A percentile compares a stretch with the other conserved stretches of the same genome.
Conservation (phyloP, 805 yeast species). For the Trichomonascus vanleenenianus region DNA sequence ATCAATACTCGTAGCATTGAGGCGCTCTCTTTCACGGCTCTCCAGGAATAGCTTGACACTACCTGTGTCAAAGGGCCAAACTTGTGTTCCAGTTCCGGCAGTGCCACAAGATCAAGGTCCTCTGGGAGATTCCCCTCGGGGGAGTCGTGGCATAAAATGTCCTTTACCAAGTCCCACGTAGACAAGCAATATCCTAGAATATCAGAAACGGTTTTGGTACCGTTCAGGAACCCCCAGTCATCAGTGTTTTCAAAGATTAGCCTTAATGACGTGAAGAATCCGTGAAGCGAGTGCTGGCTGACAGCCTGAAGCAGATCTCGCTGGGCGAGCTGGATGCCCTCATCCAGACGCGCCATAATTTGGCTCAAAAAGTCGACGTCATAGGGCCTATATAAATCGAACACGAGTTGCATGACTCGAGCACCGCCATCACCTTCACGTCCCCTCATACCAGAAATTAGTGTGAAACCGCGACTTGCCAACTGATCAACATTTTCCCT, state of each 20-base stretch:
- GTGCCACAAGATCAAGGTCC: conserved; percentile 22
- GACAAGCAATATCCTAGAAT: no score
- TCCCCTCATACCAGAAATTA: conserved; percentile 36
- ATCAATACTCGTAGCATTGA: conserved; percentile 43
- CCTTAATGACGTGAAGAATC: conserved; percentile 54
- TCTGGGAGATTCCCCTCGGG: conserved; percentile 59
- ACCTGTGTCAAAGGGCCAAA: conserved; percentile 34
- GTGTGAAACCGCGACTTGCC: conserved; percentile 18
- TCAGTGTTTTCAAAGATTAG: conserved; percentile 34
- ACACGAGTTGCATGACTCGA: conserved; percentile 47
- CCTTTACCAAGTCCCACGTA: conserved; percentile 39
- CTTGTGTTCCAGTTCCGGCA: conserved; percentile 19
- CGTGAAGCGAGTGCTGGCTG: conserved; percentile 51
- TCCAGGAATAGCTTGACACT: conserved; percentile 67
- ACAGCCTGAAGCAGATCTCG: conserved; percentile 37
- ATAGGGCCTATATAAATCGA: conserved; percentile 26
- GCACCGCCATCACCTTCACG: conserved; percentile 80
- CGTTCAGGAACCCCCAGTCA: conserved; percentile 1
- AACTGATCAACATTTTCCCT: conserved; percentile 20
- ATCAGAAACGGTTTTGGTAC: conserved; percentile 13
- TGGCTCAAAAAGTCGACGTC: conserved; percentile 24
- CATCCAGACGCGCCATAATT: conserved; percentile 31
- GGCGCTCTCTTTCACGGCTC: conserved; percentile 72
- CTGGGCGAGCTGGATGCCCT: conserved; percentile 30
- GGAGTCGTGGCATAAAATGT: conserved; percentile 56